Conservation (phyloP, 768 basidiomycete species). For the Suillus decipiens region DNA sequence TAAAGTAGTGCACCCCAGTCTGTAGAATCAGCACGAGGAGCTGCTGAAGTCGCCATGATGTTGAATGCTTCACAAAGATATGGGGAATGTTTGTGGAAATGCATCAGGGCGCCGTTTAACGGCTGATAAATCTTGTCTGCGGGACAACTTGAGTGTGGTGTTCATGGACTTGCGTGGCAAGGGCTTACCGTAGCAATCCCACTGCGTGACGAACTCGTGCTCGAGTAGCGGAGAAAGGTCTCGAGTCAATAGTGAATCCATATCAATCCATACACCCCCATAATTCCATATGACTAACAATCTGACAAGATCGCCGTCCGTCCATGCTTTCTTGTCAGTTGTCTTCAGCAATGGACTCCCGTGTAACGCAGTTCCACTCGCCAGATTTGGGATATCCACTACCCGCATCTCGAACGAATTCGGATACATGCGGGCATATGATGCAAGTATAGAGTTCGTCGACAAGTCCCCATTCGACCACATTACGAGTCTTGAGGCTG, state of each 20-base stretch:
- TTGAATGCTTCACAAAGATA: conserved; percentile 98
- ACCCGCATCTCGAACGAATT: conserved; percentile 68
- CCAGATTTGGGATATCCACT: conserved; percentile 68
- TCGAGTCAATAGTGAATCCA: conserved; percentile 92
- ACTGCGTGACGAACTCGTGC: conserved; percentile 96
- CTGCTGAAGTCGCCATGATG: conserved; percentile 74
- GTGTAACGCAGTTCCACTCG: conserved; percentile 75
- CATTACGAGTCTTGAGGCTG: conserved; percentile 66
- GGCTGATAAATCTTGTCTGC: conserved; percentile 74
- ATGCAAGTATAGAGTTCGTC: conserved; percentile 53
- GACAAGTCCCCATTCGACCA: conserved; percentile 90
- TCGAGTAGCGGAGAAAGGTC: conserved; percentile 86
- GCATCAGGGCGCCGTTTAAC: conserved; percentile 94
- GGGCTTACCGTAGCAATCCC: conserved; percentile 93
- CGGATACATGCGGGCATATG: conserved; percentile 64
- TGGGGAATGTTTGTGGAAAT: conserved; percentile 86
- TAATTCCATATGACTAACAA: conserved; percentile 85
- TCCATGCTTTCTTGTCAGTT: conserved; percentile 83
- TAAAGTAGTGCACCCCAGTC: conserved; percentile 96
- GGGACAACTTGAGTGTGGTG: not conserved
- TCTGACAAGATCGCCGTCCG: conserved; percentile 92
- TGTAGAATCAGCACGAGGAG: conserved; percentile 77
- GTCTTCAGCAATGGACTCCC: conserved; percentile 60
- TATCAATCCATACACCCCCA: conserved; percentile 97
- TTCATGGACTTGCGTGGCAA: not conserved